Base-by-base conservation (phyloP, 73 alveolate species). In the Paramecium sexaurelia region DNA sequence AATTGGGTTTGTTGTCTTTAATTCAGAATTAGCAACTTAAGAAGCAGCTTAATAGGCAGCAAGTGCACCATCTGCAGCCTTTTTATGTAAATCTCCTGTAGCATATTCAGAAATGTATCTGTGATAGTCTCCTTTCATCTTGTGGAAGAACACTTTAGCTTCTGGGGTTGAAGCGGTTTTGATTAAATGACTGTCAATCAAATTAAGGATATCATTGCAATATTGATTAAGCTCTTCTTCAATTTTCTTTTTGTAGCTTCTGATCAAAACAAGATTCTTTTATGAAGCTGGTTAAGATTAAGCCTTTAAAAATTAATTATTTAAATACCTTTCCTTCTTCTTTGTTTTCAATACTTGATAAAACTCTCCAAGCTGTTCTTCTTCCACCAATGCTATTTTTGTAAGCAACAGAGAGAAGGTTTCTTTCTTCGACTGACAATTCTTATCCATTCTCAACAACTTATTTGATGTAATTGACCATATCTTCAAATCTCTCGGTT, bases 121-220 rank as follows among this genome's bases (percentile, higher is more conserved):
- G 93, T 94, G 91, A 92, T 94, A 95, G 67, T 95, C 98, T 19
- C 97, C 98, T 91, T 95, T 95, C 97, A 95, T 95, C 94, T 95
- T 95, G 73, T 85, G 91, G 94, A 91, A 95, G 93, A 95, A 95
- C 84, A 95, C 97, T 75, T 87, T 91, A 29, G 97, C 91, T 94
- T 95, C 98, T 35, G 93, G 93, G 27, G 83, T 88, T 15, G 95
- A 56, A 69, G 97, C 96, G 19, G 92, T 94, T 82, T 87, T 91
- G 71, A 95, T 84, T 78, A 94, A 85, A 32, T 93, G 78, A 61
- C 55, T 75, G 51, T 94, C 97, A 47, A 96, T 67, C 39, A 92
- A 68, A 55, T 82, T 92, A 15, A 92, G 61, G 27, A 96, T 91
- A 43, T 93, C 95, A 55, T 93, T 69, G 84, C 97, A 96, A 75